These are phyloP conservation scores for Talaromyces sp. DNA, from an alignment of 2,329 filamentous ascomycete species.

Conservation along the genomic window DNA sequence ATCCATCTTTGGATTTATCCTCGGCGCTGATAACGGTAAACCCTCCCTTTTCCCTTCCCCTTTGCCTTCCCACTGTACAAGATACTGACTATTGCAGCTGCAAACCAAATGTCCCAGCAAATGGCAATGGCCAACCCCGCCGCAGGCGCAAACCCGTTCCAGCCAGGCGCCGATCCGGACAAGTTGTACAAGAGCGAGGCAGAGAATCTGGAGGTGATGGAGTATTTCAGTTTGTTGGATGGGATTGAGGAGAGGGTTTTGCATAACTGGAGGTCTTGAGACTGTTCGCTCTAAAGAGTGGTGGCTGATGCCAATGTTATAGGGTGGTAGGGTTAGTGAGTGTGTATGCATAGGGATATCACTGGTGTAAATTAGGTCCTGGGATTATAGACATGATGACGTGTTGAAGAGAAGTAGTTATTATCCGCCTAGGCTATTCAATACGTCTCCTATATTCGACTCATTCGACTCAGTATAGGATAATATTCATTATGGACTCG, in stretches of 20 bases:
- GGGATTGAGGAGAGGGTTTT: conserved; percentile 82
- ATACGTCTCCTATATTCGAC: too few relatives aligned
- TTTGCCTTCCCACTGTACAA: neutral
- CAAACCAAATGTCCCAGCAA: conserved; percentile 84
- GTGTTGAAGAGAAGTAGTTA: too few relatives aligned
- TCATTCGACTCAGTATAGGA: too few relatives aligned
- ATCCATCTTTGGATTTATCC: conserved; percentile 93
- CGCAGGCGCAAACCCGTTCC: conserved; percentile 68
- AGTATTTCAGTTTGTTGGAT: conserved; percentile 88
- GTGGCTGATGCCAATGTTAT: conserved; percentile 8
- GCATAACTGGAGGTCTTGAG: conserved; percentile 38
- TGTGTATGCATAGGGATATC: too few relatives aligned
- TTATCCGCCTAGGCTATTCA: too few relatives aligned
- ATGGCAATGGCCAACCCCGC: conserved; percentile 72
- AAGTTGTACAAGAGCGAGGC: conserved; percentile 91
- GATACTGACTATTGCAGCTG: conserved; percentile 54
- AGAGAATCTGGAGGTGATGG: conserved; percentile 92
- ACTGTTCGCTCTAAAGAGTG: too few relatives aligned
- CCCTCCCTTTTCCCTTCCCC: neutral
- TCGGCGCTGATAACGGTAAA: conserved; percentile 91
- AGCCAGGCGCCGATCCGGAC: conserved; percentile 87
- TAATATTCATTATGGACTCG: neutral
- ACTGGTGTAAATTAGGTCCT: neutral
- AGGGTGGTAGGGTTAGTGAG: too few relatives aligned
- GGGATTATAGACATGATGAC: neutral